A percentile compares a stretch with the other conserved stretches of the same genome.
Evolutionary conservation across 2,329 filamentous ascomycete genomes (phyloP).

Genomic region (Verticillium klebahnii): DNA sequence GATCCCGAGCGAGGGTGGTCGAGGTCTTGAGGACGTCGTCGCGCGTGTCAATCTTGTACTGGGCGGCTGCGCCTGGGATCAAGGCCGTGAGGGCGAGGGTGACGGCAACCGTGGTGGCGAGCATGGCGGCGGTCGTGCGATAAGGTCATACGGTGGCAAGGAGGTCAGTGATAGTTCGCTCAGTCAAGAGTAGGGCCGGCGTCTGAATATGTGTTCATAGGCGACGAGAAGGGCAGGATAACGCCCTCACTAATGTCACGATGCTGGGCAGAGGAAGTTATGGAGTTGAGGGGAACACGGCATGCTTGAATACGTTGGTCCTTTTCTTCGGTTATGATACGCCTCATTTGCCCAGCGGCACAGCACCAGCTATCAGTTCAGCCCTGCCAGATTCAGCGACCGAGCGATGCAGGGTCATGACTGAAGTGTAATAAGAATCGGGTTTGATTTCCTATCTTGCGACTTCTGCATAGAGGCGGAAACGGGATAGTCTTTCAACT

Average conservation of each 20-base stretch:
- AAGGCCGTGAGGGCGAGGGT: too few species aligned
- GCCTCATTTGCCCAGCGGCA: neutral
- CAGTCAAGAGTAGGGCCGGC: too few species aligned
- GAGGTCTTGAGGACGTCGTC: slow-evolving; percentile 15
- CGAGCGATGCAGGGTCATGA: neutral
- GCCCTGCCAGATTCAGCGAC: neutral
- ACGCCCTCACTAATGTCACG: too few species aligned
- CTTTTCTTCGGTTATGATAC: neutral
- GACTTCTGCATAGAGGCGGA: too few species aligned
- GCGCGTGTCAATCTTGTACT: slow-evolving; percentile 4
- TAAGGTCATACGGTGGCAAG: too few species aligned
- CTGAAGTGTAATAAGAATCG: neutral
- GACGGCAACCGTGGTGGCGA: too few species aligned
- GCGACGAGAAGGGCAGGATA: too few species aligned
- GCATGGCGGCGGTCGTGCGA: too few species aligned
- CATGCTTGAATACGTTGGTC: neutral
- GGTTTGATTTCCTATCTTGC: neutral
- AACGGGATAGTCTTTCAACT: neutral
- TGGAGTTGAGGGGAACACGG: neutral
- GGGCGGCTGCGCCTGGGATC: too few species aligned
- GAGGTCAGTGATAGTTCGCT: too few species aligned
- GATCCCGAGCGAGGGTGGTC: slow-evolving; percentile 14
- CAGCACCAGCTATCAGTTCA: neutral
- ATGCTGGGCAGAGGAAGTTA: neutral
- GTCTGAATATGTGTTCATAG: too few species aligned